Base-by-base conservation (phyloP, 768 basidiomycete species). In the Lentinula edodes region DNA sequence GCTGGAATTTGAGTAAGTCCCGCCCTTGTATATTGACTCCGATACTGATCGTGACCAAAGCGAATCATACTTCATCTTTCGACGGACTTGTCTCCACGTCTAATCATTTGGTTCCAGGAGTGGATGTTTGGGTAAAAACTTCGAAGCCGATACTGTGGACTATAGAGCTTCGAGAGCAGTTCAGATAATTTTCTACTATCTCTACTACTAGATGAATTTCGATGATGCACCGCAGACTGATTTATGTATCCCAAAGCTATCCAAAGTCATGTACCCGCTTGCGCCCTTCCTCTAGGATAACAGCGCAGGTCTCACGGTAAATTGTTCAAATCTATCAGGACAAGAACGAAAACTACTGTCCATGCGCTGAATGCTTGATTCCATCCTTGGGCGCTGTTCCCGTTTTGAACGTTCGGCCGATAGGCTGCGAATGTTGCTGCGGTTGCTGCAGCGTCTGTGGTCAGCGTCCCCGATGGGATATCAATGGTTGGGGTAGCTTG, bases 81-180 rank as follows among this genome's bases (percentile, higher is more conserved):
- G 87, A 90, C 43, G 92, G 92, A 0, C 68, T 93, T 23, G 72
- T 99, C 0, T 98, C 96, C 0, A 97, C 95, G 0, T 98, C 95
- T 0, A 99, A 99, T 68, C 94, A 97, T 66, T 79, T 99, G 6
- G 70, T 93, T 0, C 86, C 87, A 0, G 80, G 80, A 1, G 81
- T 89, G 63, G 75, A 79, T 18, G 89, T 97, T 5, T 84, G 80
- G 69, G 76, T 98, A 56, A 83, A 82, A 69, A 98, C 95, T 0
- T 83, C 88, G 23, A 83, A 80, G 54, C 90, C 94, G 0, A 89
- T 99, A 46, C 89, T 92, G 83, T 99, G 95, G 96, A 90, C 89
- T 23, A 87, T 82, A 54, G 93, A 94, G 71, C 72, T 94, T 63
- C 81, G 69, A 67, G 67, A 65, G 52, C 66, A 52, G 35, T 63